phyloP scores from a whole-genome alignment of 139 green algal species.

The Chlorella sorokiniana region DNA sequence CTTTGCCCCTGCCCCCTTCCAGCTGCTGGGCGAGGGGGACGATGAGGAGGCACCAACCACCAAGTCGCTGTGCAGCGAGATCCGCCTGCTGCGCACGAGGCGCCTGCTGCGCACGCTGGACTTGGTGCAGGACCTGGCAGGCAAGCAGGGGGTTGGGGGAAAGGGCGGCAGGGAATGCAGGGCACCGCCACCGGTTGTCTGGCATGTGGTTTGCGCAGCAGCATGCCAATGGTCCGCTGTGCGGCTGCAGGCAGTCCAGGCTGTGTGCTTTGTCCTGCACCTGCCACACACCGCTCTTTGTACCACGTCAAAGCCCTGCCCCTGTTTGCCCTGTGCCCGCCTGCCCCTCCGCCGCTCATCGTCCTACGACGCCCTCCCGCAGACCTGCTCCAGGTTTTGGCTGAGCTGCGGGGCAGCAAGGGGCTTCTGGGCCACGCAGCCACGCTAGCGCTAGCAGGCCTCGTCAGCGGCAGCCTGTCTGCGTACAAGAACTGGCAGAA shows the following conservation, averaged over 20 bases:
- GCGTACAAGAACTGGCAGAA: conserved; percentile 81
- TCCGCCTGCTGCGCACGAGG: conserved; percentile 49
- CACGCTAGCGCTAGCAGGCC: conserved; percentile 61
- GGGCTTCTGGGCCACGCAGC: conserved; percentile 46
- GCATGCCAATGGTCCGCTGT: too few species aligned
- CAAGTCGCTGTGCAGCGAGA: conserved; percentile 40
- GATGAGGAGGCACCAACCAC: conserved; percentile 15
- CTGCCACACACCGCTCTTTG: background rate
- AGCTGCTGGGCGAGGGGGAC: background rate
- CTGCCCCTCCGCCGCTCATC: too few species aligned
- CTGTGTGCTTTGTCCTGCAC: too few species aligned
- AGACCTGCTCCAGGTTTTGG: conserved; percentile 44
- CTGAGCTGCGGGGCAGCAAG: conserved; percentile 35
- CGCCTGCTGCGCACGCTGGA: conserved; percentile 63
- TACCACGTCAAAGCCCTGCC: background rate
- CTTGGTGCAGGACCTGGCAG: conserved; percentile 79
- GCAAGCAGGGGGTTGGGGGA: too few species aligned
- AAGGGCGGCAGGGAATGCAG: too few species aligned
- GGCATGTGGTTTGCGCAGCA: too few species aligned
- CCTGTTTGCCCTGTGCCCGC: background rate
- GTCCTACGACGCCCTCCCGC: too few species aligned
- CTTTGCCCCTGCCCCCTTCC: background rate
- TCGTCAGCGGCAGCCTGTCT: conserved; percentile 72
- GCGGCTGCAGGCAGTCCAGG: too few species aligned
- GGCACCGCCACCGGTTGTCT: too few species aligned